Percentiles rank a stretch among this genome's conserved stretches.
Conservation (phyloP, 805 yeast species). For the Ogataea parapolymorpha region DNA sequence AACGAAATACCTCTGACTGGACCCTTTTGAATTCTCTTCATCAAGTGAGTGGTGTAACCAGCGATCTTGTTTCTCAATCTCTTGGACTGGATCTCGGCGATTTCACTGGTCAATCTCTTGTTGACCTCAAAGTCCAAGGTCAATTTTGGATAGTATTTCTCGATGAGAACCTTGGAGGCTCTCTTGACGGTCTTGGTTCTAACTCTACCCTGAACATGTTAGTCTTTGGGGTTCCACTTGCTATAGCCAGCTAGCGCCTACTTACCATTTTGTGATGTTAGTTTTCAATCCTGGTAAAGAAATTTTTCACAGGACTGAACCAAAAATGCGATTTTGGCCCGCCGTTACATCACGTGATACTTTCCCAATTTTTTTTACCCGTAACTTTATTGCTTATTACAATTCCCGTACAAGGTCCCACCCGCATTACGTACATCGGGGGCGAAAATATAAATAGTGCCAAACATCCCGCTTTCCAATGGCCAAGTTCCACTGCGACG, state of each 20-base stretch:
- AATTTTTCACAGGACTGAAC: conserved; percentile 9
- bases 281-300: conserved; percentile 12
- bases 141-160: conserved; percentile 99
- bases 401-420: conserved; percentile 1
- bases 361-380: not conserved
- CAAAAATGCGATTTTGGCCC: conserved; percentile 6
- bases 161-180: conserved; percentile 99
- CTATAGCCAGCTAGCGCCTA: conserved; percentile 7
- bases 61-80: conserved; percentile 99
- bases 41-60: conserved; percentile 99
- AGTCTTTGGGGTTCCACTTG: not conserved
- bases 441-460: conserved; percentile 7
- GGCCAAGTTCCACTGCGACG: conserved; percentile 83
- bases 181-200: conserved; percentile 99
- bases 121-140: conserved; percentile 99
- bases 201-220: conserved; percentile 87
- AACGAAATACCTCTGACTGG: conserved; percentile 99
- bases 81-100: conserved; percentile 98
- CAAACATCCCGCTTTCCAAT: conserved; percentile 17
- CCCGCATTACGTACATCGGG: conserved; percentile 10
- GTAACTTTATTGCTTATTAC: not conserved
- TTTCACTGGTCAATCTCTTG: conserved; percentile 98
- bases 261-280: conserved; percentile 30
- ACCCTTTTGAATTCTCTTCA: conserved; percentile 99
- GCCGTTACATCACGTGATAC: conserved; percentile 6